phyloP scores from a whole-genome alignment of 768 basidiomycete genomes.

The Boletus sp. region DNA sequence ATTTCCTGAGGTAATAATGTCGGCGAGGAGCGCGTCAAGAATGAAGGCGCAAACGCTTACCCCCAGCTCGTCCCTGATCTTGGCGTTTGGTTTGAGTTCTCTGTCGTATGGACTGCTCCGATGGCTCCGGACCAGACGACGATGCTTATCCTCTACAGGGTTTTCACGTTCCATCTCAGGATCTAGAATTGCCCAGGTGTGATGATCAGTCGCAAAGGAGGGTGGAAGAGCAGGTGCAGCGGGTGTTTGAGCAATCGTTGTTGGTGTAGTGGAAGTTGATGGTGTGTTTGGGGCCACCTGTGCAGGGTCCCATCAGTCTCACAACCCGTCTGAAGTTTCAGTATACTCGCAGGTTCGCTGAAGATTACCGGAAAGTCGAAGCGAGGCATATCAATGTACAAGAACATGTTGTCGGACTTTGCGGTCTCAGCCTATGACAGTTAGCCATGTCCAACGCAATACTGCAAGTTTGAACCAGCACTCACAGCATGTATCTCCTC shows the following conservation, averaged over 20 bases:
- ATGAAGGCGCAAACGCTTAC: constrained; percentile 42
- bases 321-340: background rate
- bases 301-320: background rate
- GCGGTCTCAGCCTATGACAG: constrained; percentile 74
- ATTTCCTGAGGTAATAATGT: constrained; percentile 58
- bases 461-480: background rate
- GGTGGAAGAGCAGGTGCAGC: constrained; percentile 39
- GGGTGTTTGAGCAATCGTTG: constrained; percentile 42
- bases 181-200: constrained; percentile 86
- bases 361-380: constrained; percentile 98
- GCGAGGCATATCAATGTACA: constrained; percentile 92
- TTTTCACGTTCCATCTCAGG: constrained; percentile 91
- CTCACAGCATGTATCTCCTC: constrained; percentile 89
- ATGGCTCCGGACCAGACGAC: constrained; percentile 90
- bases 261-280: constrained; percentile 40
- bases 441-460: background rate
- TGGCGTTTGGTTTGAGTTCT: constrained; percentile 95
- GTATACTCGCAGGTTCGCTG: constrained; percentile 70
- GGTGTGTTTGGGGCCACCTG: constrained; percentile 43
- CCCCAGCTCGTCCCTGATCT: constrained; percentile 87
- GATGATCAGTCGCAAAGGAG: constrained; percentile 58
- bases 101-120: constrained; percentile 92
- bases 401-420: constrained; percentile 90
- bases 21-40: background rate
- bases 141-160: constrained; percentile 96